Percentiles rank a stretch among this genome's conserved stretches.
Conservation (phyloP, 805 yeast genomes). For the Cyberlindnera amylophila region DNA sequence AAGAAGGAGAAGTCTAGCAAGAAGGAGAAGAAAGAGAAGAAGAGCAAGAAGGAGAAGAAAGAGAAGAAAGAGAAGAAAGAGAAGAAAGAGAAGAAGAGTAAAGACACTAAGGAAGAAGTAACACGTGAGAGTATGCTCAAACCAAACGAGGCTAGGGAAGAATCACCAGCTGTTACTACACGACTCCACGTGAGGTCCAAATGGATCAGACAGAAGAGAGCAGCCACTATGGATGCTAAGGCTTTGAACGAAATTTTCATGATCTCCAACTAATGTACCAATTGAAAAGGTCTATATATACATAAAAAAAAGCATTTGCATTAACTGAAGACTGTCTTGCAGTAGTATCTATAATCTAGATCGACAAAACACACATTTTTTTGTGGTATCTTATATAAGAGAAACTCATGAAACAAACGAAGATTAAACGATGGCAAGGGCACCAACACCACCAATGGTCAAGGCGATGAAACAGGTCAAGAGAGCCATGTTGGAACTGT, state of each 20-base stretch:
- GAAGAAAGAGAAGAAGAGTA: slow-evolving; percentile 28
- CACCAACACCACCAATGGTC: slow-evolving; percentile 43
- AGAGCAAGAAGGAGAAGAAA: slow-evolving; percentile 29
- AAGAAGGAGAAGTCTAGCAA: slow-evolving; percentile 26
- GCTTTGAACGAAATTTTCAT: slow-evolving; percentile 91
- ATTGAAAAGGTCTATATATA: background rate
- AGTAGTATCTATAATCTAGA: no score
- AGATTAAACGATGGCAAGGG: slow-evolving; percentile 30
- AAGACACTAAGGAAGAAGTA: slow-evolving; percentile 30
- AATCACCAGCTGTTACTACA: slow-evolving; percentile 41
- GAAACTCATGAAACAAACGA: no score
- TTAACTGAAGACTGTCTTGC: no score
- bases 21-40: slow-evolving; percentile 26
- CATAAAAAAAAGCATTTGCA: background rate
- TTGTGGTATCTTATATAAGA: no score
- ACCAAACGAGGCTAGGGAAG: slow-evolving; percentile 31
- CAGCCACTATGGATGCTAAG: slow-evolving; percentile 85
- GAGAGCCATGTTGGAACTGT: slow-evolving; percentile 13
- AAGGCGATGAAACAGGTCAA: slow-evolving; percentile 31
- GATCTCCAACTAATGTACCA: slow-evolving; percentile 48
- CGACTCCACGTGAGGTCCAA: slow-evolving; percentile 74
- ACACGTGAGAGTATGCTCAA: slow-evolving; percentile 41
- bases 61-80: slow-evolving; percentile 30
- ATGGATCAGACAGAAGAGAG: slow-evolving; percentile 87
- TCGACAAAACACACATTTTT: no score